Base-by-base conservation (phyloP, 2,329 filamentous ascomycete species). In the Onygena corvina region DNA sequence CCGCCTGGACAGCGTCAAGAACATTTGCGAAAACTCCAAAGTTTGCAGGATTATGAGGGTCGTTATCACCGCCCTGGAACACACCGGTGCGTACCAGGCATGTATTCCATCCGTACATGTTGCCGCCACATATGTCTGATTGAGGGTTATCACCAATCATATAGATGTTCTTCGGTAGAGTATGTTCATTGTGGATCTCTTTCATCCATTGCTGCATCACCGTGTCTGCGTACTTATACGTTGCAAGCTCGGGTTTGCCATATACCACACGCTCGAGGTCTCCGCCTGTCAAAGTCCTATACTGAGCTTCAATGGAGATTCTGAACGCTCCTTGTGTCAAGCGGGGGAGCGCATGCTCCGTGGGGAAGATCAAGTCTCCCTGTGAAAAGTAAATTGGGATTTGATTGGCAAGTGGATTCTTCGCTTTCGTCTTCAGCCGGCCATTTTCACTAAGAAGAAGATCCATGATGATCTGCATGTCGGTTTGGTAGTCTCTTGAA, bases 51-150 rank as follows among this genome's bases (percentile, higher is more conserved):
- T 85, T 87, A 68, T 85, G 73, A 64, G 81, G 75, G 61, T 87
- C 84, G 61, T 87, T 87, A 52, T 79, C 81, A 14, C 77, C 81
- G 53, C 83, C 83, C 69, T 85, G 81, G 76, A 83, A 86, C 44
- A 87, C 83, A 68, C 84, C 84, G 0, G 83, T 87, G 61, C 83
- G 78, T 50, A 87, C 83, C 49, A 87, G 68, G 61, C 83, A 86
- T 2, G 83, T 86, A 69, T 87, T 87, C 84, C 83, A 87, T 52
- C 81, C 81, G 66, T 87, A 86, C 76, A 81, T 83, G 74, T 87
- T 87, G 53, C 83, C 83, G 54, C 83, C 83, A 55, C 83, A 74
- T 59, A 86, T 85, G 62, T 86, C 82, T 21, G 79, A 83, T 21
- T 79, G 79, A 4, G 81, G 82, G 70, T 85, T 86, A 67, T 86